phyloP scores from a whole-genome alignment of 352 stramenopile genomes.

The Pythium dissimile region DNA sequence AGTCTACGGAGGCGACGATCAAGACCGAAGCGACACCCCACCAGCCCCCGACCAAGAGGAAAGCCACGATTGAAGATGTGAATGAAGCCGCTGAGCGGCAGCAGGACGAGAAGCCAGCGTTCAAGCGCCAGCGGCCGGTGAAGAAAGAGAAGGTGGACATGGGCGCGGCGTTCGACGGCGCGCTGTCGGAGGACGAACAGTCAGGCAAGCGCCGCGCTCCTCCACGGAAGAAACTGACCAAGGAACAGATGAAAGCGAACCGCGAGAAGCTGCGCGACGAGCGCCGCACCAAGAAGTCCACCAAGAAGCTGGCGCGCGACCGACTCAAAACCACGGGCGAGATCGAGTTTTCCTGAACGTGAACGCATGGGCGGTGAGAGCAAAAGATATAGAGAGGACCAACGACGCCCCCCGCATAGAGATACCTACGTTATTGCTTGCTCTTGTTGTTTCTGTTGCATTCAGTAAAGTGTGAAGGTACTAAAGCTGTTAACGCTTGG shows the following conservation, averaged over 20 bases:
- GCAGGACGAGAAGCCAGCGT: slow-evolving; percentile 6
- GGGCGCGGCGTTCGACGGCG: slow-evolving; percentile 67
- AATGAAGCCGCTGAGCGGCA: background rate
- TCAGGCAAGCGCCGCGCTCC: slow-evolving; percentile 7
- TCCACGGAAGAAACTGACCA: slow-evolving; percentile 30
- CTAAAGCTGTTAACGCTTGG: no score
- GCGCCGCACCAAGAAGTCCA: slow-evolving; percentile 43
- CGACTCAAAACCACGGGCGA: slow-evolving; percentile 40
- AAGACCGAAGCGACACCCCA: background rate
- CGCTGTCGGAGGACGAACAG: slow-evolving; percentile 31
- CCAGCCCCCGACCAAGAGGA: background rate
- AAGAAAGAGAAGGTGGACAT: slow-evolving; percentile 64
- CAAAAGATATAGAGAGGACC: background rate
- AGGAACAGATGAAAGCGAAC: slow-evolving; percentile 51
- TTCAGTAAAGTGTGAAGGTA: no score
- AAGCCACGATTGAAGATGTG: background rate
- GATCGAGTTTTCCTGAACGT: slow-evolving; percentile 34
- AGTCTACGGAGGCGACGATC: background rate
- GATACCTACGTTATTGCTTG: no score
- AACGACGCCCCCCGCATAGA: no score
- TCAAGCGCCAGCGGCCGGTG: slow-evolving; percentile 1
- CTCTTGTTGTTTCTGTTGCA: no score
- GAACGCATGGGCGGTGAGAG: background rate
- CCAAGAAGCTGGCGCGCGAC: slow-evolving; percentile 57
- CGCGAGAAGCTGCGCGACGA: slow-evolving; percentile 55